Evolutionary conservation across 441 rosid species (phyloP), one percentile per base, ranked within the genome.

Genomic region (Lagerstroemia fauriei): DNA sequence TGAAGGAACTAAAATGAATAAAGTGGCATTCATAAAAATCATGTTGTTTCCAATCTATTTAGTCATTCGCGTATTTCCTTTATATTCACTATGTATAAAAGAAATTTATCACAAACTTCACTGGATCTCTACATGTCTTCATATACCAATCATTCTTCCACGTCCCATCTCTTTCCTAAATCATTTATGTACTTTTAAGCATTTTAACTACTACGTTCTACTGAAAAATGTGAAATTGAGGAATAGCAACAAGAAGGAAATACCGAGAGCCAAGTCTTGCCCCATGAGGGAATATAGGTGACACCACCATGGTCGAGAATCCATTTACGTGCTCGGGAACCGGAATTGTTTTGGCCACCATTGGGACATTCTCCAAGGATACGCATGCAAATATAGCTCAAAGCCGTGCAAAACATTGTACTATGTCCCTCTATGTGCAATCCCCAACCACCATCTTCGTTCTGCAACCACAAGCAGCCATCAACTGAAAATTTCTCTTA

Each of bases 381-480:
- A 22, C 83, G 84, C 83, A 78, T 73, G 77, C 81, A 73, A 61
- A 81, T 74, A 78, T 81, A 63, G 75, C 78, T 76, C 61, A 81
- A 51, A 31, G 44, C 75, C 9, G 81, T 82, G 63, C 83, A 84
- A 57, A 78, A 81, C 84, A 81, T 84, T 74, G 78, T 84, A 53
- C 86, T 82, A 56, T 77, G 83, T 44, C 83, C 86, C 46, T 81
- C 83, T 9, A 82, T 78, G 81, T 81, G 81, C 53, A 84, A 72
- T 20, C 86, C 83, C 86, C 83, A 82, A 7, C 86, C 86, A 20
- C 84, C 86, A 56, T 84, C 86, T 74, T 84, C 75, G 38, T 81
- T 84, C 81, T 84, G 71, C 73, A 41, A 13, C 11, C 46, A 69
- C 4, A 69, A 32, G 46, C 34, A 69, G 34, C 1, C 20, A 57